Conservation (phyloP, 176 grass and related monocot genomes). For the Musa acuminata region DNA sequence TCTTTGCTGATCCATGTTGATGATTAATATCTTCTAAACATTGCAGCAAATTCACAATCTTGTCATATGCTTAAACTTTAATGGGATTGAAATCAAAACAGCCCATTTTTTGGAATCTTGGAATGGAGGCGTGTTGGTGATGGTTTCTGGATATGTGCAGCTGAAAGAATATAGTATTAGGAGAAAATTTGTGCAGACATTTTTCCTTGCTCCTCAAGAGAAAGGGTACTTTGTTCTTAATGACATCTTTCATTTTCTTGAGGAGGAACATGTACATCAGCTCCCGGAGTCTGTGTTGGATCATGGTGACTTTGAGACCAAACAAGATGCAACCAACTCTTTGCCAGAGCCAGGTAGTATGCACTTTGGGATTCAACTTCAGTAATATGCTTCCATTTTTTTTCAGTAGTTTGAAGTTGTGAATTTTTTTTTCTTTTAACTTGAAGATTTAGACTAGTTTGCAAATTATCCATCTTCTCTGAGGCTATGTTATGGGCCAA, state of each 20-base stretch:
- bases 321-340: constrained; percentile 31
- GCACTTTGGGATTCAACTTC: neutral
- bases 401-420: no score
- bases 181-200: constrained; percentile 84
- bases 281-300: constrained; percentile 20
- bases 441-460: no score
- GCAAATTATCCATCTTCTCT: no score
- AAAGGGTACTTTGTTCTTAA: constrained; percentile 97
- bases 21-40: neutral
- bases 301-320: constrained; percentile 47
- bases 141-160: constrained; percentile 83
- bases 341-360: constrained; percentile 35
- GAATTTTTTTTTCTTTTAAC: no score
- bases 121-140: constrained; percentile 70
- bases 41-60: constrained; percentile 82
- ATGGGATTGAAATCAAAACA: constrained; percentile 83
- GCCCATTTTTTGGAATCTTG: constrained; percentile 75
- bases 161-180: constrained; percentile 52
- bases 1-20: neutral
- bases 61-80: constrained; percentile 76
- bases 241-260: constrained; percentile 88
- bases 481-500: neutral
- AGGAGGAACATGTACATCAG: constrained; percentile 68
- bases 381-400: neutral
- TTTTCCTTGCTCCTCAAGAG: constrained; percentile 94